Evolutionary conservation across 768 basidiomycete species (phyloP), one percentile per base, ranked within the genome.

Genomic region (Hydnomerulius pinastri): DNA sequence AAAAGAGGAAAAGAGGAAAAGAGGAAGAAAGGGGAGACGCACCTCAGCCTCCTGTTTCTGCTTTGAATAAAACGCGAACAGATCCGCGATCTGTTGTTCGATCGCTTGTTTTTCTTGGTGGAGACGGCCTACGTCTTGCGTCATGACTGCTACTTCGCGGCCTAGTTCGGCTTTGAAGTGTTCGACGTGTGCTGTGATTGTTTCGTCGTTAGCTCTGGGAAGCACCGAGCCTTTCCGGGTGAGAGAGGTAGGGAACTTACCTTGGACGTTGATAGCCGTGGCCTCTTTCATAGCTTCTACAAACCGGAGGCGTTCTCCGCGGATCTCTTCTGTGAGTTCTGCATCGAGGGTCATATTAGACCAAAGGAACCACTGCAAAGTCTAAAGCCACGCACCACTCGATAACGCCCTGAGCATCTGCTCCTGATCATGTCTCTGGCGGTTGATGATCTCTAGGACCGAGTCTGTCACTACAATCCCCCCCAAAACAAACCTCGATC

Each of bases 221-320:
- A n/a, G n/a, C n/a, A n/a, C n/a, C n/a, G n/a, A n/a, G n/a, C n/a
- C n/a, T n/a, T n/a, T n/a, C n/a, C n/a, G n/a, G 2, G 3, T 15
- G 36, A 36, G 3, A 25, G 25, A 4, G 6, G 40, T 29, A 40
- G 28, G 8, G 25, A 13, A 51, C 72, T 63, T 67, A 87, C 90
- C 73, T 65, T 90, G 85, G 2, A 95, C 83, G 55, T 94, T 93
- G 58, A 95, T 89, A 2, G 83, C 82, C 0, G 92, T 95, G 1
- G 91, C 92, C 58, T 92, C 88, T 64, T 90, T 90, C 92, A 94
- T 95, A n/a, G 92, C 91, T 60, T 95, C 92, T 5, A 94, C 89
- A 59, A 95, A 94, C 6, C 89, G 77, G 46, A 94, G 69, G 40
- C 91, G 71, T 68, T 94, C 92, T 1, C 92, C 91, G 45, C 86